These are phyloP conservation scores for Botryosphaeria agaves DNA, from an alignment of 2,329 filamentous ascomycete genomes.

Conservation along the genomic window DNA sequence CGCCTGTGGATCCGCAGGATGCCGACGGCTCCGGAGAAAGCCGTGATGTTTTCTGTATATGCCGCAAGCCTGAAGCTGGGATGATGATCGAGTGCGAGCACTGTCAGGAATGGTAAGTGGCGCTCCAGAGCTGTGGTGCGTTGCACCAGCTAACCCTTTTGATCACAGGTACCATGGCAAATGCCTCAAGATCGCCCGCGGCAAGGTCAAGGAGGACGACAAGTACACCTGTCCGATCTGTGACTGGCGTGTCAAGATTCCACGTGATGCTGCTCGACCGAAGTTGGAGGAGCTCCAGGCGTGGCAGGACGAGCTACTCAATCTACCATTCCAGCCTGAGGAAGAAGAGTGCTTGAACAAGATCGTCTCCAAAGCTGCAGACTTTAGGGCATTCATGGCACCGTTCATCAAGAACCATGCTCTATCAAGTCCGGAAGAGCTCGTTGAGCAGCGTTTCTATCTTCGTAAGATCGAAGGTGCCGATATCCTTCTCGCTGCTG, in stretches of 20 bases:
- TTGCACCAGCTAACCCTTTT: slow-evolving; percentile 11
- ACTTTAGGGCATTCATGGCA: slow-evolving; percentile 73
- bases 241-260: slow-evolving; percentile 93
- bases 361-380: slow-evolving; percentile 71
- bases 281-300: slow-evolving; percentile 78
- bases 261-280: slow-evolving; percentile 83
- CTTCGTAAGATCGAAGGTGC: slow-evolving; percentile 93
- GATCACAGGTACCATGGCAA: slow-evolving; percentile 77
- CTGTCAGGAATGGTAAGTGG: slow-evolving; percentile 82
- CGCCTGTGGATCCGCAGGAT: slow-evolving; percentile 33
- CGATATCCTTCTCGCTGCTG: slow-evolving; percentile 75
- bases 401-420: too few species aligned
- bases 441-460: slow-evolving; percentile 84
- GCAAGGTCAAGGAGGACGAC: slow-evolving; percentile 96
- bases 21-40: slow-evolving; percentile 28
- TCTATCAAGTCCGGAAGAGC: slow-evolving; percentile 71
- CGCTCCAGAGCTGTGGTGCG: background rate
- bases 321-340: slow-evolving; percentile 83
- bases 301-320: slow-evolving; percentile 69
- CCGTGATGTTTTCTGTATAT: slow-evolving; percentile 92
- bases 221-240: slow-evolving; percentile 98
- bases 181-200: slow-evolving; percentile 90
- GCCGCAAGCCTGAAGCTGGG: slow-evolving; percentile 77
- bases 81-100: slow-evolving; percentile 99
- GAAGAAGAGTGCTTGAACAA: slow-evolving; percentile 75